Evolutionary conservation across 306 rosid species (phyloP).

Genomic region (Senna siamea): DNA sequence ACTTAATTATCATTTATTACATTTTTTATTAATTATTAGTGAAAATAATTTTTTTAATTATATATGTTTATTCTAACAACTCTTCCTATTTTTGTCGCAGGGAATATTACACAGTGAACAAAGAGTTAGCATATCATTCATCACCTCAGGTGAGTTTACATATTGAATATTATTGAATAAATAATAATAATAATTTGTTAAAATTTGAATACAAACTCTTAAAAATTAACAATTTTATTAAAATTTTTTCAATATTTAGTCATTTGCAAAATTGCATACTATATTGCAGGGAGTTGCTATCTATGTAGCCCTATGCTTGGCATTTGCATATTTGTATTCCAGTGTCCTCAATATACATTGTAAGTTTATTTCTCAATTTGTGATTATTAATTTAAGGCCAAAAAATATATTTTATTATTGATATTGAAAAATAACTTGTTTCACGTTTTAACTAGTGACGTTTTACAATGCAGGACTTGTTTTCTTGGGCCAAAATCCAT

Average conservation of each 20-base stretch:
- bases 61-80: neutral
- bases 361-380: neutral
- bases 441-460: neutral
- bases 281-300: neutral
- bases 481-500: neutral
- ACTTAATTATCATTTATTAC: neutral
- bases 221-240: neutral
- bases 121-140: neutral
- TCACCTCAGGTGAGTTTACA: neutral
- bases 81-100: neutral
- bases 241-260: neutral
- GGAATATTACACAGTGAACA: neutral
- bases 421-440: too few relatives aligned
- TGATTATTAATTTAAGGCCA: neutral
- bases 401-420: too few relatives aligned
- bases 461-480: neutral
- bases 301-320: constrained; percentile 16
- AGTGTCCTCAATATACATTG: neutral
- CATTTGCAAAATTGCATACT: neutral
- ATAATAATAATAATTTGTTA: too few relatives aligned
- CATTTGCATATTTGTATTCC: constrained; percentile 13
- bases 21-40: too few relatives aligned
- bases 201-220: too few relatives aligned
- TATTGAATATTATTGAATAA: too few relatives aligned
- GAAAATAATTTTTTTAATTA: neutral